phyloP scores from a whole-genome alignment of 768 basidiomycete genomes.

The Lactifluus echinatus region DNA sequence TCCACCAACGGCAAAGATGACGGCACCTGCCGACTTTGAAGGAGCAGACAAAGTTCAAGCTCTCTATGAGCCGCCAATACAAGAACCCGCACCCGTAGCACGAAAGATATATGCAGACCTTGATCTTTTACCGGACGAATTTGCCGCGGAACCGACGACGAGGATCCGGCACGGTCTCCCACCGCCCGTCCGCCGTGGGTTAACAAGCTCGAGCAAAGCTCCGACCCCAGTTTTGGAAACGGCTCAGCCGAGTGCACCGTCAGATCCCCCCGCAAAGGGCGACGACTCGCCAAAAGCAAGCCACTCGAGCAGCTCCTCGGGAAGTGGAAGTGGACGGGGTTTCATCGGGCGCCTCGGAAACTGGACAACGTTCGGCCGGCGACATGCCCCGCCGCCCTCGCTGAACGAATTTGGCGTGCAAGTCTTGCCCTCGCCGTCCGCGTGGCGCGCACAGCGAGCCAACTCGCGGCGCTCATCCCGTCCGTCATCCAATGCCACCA shows the following conservation, averaged over 20 bases:
- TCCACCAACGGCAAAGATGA: conserved; percentile 12
- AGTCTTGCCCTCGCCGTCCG: conserved; percentile 16
- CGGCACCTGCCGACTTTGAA: conserved; percentile 1
- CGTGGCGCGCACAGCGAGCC: conserved; percentile 15
- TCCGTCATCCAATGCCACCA: conserved; percentile 21
- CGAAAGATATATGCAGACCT: conserved; percentile 35
- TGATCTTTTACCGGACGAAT: conserved; percentile 27
- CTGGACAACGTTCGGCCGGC: conserved; percentile 33
- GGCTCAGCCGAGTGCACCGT: neutral
- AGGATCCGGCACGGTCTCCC: conserved; percentile 5
- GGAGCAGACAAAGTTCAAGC: neutral
- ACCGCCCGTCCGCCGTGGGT: conserved; percentile 12
- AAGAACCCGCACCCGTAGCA: conserved; percentile 17
- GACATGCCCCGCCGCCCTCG: conserved; percentile 16
- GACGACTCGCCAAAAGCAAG: conserved; percentile 6
- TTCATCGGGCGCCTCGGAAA: conserved; percentile 21
- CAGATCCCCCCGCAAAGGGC: neutral
- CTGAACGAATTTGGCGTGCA: conserved; percentile 18
- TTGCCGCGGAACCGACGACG: conserved; percentile 3
- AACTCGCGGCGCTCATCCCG: conserved; percentile 20
- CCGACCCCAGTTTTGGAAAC: neutral
- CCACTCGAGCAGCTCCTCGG: conserved; percentile 1
- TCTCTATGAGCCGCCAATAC: neutral
- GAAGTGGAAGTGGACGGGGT: neutral
- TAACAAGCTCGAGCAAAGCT: neutral